These are phyloP conservation scores for Takashimella tepidaria DNA, from an alignment of 1,284 basidiomycete genomes.

Conservation along the genomic window DNA sequence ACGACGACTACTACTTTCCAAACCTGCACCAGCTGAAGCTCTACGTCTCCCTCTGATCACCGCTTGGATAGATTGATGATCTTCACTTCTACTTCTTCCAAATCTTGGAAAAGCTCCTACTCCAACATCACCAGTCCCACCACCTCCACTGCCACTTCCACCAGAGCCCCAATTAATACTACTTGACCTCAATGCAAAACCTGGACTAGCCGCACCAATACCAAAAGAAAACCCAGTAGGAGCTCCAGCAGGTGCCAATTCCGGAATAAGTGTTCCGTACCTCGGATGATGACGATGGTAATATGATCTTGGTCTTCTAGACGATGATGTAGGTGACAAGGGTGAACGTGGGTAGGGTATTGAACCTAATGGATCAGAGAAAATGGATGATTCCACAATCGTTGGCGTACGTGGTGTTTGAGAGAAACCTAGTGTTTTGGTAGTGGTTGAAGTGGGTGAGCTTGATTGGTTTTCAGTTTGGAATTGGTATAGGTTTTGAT, in stretches of 20 bases:
- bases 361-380: constrained; percentile 3
- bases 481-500: no score
- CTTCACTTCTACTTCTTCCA: constrained; percentile 25
- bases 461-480: no score
- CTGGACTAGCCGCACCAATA: constrained; percentile 47
- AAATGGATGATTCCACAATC: not conserved
- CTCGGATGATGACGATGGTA: constrained; percentile 21
- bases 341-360: constrained; percentile 17
- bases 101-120: constrained; percentile 1
- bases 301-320: constrained; percentile 8
- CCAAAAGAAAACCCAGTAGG: constrained; percentile 47
- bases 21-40: constrained; percentile 1
- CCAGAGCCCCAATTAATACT: no score
- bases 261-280: constrained; percentile 46
- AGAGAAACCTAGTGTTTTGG: constrained; percentile 3
- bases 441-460: no score
- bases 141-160: constrained; percentile 3
- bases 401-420: constrained; percentile 5
- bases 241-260: constrained; percentile 30
- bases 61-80: constrained; percentile 17
- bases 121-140: not conserved
- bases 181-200: constrained; percentile 42
- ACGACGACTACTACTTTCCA: constrained; percentile 5
- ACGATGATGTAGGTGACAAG: constrained; percentile 12
- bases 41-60: constrained; percentile 22